Base-by-base conservation (phyloP, 2,329 filamentous ascomycete genomes). In the Phaeosphaeriaceae sp. region DNA sequence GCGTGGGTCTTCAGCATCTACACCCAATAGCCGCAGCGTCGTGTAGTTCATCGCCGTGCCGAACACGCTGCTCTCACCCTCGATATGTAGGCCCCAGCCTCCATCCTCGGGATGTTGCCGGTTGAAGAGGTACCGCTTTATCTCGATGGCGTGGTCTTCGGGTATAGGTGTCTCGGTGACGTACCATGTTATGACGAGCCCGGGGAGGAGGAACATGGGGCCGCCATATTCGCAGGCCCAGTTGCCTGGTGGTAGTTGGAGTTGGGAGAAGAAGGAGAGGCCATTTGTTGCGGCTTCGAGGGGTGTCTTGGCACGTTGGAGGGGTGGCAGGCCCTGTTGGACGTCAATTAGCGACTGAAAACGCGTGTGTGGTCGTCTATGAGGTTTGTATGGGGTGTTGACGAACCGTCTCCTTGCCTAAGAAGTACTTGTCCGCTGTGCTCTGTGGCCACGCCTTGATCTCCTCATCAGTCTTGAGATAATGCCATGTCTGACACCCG, bases 221-320 rank as follows among this genome's bases (percentile, higher is more conserved):
- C 95, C 95, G 55, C 95, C 95, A 80, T 99, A 99, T 77, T 99
- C 95, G 81, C 94, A 98, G 5, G 85, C 95, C 95, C 95, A 99
- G 73, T 97, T 92, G 5, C 95, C 95, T 0, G 92, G 90, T 15
- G 90, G 88, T 1, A 97, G 84, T 77, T 99, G 95, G 23, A 98
- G 86, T 63, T 94, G 87, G 57, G 94, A 91, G 81, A 96, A 97
- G 82, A 97, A 98, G 3, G 86, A 82, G 54, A 98, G 84, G 40
- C 91, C 93, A 80, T 99, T 99, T 59, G 85, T 83, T 2, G 92
- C 93, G 4, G 92, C 84, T 65, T 95, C 87, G 56, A 95, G 83
- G 5, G 94, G 90, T 2, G 84, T 93, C 61, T 88, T 87, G 3
- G 94, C 84, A 58, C 84, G 81, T 22, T 89, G 87, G 0, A 97